Base-by-base conservation (phyloP, 169 alveolate genomes). In the Perkinsus olseni region DNA sequence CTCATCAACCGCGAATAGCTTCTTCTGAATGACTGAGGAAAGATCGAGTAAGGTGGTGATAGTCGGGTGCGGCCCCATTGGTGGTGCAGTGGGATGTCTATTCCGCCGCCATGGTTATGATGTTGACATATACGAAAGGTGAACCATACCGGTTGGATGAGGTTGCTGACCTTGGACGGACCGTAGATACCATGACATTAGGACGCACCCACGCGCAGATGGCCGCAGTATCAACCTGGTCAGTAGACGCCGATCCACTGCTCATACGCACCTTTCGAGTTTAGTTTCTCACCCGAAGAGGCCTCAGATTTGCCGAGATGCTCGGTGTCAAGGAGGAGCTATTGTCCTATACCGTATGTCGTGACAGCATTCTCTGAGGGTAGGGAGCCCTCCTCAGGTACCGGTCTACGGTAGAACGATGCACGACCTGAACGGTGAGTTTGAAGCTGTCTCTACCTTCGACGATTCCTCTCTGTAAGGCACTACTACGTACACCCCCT, bases 301-400 rank as follows among this genome's bases (percentile, higher is more conserved):
- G 93, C 36, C 39, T 91, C 38, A 91, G 62, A 37, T 48, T 62
- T 21, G 93, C 93, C 0, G 93, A 91, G 74, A 28, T 91, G 74
- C 40, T 91, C 38, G 82, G 74, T 0, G 62, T 91, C n/a, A 91
- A 91, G 74, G 93, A 91, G 93, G 40, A 91, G 13, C 39, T 91
- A 31, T 8, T 39, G 8, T 62, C 82, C 8, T 24, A 62, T 28
- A 62, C 82, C 4, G 82, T 62, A 28, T 13, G 82, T 62, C 34
- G 82, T 28, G 36, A 0, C 34, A 28, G 36, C 17, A 6, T 45
- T 45, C 17, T 45, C 24, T 17, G 24, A 45, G 62, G 82, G 34
- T 62, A 3, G 36, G 31, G 3, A 3, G 50, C 50, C 50, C 3
- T 62, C 31, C 34, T 62, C 82, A 62, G 82, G 82, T 91, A 21